Evolutionary conservation across 1,284 basidiomycete species (phyloP).

Genomic region (Naganishia sp.): DNA sequence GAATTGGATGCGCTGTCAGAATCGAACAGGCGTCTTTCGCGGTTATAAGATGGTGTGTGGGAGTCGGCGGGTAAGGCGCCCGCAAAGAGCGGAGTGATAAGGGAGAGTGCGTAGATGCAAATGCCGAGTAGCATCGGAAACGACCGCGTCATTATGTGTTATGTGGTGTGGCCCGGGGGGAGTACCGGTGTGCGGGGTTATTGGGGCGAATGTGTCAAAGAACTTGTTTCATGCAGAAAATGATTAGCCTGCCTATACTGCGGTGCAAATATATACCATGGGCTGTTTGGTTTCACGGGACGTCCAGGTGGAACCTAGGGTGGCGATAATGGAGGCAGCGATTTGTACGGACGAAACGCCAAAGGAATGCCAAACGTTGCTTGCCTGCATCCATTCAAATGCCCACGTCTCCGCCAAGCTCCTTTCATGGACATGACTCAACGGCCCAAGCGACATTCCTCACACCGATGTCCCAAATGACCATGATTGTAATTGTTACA

Average conservation of each 20-base stretch:
- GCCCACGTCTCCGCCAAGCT: background rate
- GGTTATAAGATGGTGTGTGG: background rate
- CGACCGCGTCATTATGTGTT: conserved; percentile 11
- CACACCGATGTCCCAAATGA: background rate
- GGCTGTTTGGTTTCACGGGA: too few relatives aligned
- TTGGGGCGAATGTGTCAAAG: too few relatives aligned
- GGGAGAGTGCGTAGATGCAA: background rate
- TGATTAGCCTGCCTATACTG: too few relatives aligned
- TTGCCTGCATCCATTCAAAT: background rate
- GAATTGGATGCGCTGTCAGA: background rate
- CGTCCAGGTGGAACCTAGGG: background rate
- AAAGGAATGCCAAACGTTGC: conserved; percentile 9
- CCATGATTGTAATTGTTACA: conserved; percentile 3
- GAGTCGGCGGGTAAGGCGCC: background rate
- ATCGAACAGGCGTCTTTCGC: background rate
- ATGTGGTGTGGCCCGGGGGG: background rate
- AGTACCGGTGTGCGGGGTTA: too few relatives aligned
- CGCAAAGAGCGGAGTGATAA: background rate
- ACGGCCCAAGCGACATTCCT: background rate
- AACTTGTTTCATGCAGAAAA: too few relatives aligned
- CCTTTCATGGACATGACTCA: background rate
- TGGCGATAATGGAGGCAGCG: background rate
- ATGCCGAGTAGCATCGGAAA: background rate
- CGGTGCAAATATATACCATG: too few relatives aligned
- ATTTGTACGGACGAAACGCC: background rate